These are phyloP conservation scores for Luzula sylvatica DNA, from an alignment of 176 grass and related monocot species.

Conservation along the genomic window DNA sequence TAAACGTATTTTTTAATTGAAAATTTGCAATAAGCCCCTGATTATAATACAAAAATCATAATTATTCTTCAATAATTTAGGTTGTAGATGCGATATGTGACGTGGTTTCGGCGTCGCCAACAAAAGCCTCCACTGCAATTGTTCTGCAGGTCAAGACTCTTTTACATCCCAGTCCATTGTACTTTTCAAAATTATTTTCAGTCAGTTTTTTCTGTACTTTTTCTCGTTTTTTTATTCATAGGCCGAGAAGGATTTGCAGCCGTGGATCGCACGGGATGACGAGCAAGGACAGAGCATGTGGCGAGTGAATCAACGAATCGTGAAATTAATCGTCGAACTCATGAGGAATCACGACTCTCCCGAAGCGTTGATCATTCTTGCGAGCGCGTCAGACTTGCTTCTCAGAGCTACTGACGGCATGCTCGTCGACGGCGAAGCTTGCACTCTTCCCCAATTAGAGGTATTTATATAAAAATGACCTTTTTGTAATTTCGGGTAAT, in stretches of 20 bases:
- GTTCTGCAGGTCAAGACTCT: conserved; percentile 77
- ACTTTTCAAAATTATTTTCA: conserved; percentile 23
- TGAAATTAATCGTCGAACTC: conserved; percentile 92
- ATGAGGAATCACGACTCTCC: conserved; percentile 95
- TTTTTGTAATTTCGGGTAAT: neutral
- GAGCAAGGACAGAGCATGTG: conserved; percentile 94
- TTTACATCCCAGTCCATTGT: neutral
- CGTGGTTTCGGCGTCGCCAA: conserved; percentile 90
- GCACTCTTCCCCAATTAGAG: conserved; percentile 95
- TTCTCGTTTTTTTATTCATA: conserved; percentile 36
- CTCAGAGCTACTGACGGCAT: conserved; percentile 98
- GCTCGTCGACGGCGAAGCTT: conserved; percentile 95
- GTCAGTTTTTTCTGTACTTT: conserved; percentile 40
- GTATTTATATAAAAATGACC: conserved; percentile 21
- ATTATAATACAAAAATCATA: conserved; percentile 1
- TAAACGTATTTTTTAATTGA: conserved; percentile 19
- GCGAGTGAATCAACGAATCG: conserved; percentile 94
- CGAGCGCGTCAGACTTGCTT: conserved; percentile 79
- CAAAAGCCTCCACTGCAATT: conserved; percentile 87
- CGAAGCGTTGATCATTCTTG: conserved; percentile 79
- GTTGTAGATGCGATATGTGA: conserved; percentile 98
- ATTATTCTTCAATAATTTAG: conserved; percentile 31
- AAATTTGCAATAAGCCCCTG: neutral
- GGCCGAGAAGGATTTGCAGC: conserved; percentile 92
- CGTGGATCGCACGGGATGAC: conserved; percentile 93